Evolutionary conservation across 108 stramenopile genomes (phyloP), one percentile per base, ranked within the genome.

Genomic region (Cylindrotheca closterium): DNA sequence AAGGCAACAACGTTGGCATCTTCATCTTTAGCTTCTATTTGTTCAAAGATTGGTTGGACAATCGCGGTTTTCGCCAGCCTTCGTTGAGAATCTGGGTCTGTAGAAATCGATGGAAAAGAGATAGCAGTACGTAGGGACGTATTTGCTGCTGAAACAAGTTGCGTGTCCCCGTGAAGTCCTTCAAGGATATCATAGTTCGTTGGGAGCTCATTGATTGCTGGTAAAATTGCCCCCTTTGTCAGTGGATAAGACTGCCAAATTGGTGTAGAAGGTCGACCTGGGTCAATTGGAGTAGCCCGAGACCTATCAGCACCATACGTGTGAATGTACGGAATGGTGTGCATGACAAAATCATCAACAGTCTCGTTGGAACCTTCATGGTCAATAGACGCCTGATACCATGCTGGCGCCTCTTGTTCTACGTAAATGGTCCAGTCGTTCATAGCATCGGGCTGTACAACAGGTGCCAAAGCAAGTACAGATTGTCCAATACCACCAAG

Each of bases 221-320:
- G 30, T 23, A 68, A 33, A n/a, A n/a, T n/a, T n/a, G n/a, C n/a
- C n/a, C n/a, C n/a, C n/a, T n/a, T n/a, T n/a, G n/a, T n/a, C n/a
- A 82, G 77, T 21, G 84, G 84, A 45, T 62, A 56, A n/a, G 65
- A 71, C 32, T 88, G 87, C 87, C 87, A 88, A 42, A 75, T 77
- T 0, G 87, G 87, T 15, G 81, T 76, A 15, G 75, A 61, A 5
- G 75, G 71, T 24, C 74, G 80, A 28, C 42, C 42, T 2, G 29
- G 31, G 2, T 31, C 29, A 34, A 21, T 33, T 27, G 59, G 22
- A 26, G 21, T 18, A 25, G 37, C 15, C 23, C 42, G 22, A 12
- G 18, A 12, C 37, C 7, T 10, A 15, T 42, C 37, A 15, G 37
- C 7, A 7, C 37, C 37, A 15, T 42, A 42, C 37, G 37, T 42